Base-by-base conservation (phyloP, 2,329 filamentous ascomycete species). In the Tricladium varicosporioides region DNA sequence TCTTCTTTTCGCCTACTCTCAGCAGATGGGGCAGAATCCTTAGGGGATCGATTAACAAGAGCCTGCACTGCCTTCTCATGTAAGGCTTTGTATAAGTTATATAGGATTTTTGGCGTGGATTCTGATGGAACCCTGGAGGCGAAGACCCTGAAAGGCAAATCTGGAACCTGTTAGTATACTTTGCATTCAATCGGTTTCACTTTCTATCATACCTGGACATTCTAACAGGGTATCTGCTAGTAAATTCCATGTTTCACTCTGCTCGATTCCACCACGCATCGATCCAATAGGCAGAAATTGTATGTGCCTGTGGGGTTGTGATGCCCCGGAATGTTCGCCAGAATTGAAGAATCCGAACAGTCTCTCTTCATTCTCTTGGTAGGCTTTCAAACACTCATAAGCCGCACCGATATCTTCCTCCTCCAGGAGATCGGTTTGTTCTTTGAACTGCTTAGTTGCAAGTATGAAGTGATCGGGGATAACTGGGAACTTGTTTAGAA, bases 401-500 rank as follows among this genome's bases (percentile, higher is more conserved):
- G 86, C 80, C 0, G 81, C 82, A 13, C 75, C 80, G 27, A 91
- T 72, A 64, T 91, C 88, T 22, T 73, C 74, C 11, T 74, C 70
- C 51, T 86, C 84, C 1, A 91, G 76, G 5, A 86, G 67, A 62
- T 87, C 75, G 1, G 82, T 85, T 75, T 91, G 88, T n/a, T 75
- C 74, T 67, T 83, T 81, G 69, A 85, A 84, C 1, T 74, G 70
- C n/a, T 74, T 80, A 0, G 88, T 91, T 0, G 84, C 81, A 48
- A 91, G 78, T 63, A 91, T 89, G 68, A 88, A 89, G 72, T 91
- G 88, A 65, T 85, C 79, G 0, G 82, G 80, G 33, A 89, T 85
- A 49, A 91, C 73, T 49, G 88, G 86, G 65, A 88, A 91, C 71
- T 91, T 91, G 76, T 91, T 91, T 43, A 91, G 75, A 1, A 91